Base-by-base conservation (phyloP, 2,329 filamentous ascomycete genomes). In the Colletotrichum agaves region DNA sequence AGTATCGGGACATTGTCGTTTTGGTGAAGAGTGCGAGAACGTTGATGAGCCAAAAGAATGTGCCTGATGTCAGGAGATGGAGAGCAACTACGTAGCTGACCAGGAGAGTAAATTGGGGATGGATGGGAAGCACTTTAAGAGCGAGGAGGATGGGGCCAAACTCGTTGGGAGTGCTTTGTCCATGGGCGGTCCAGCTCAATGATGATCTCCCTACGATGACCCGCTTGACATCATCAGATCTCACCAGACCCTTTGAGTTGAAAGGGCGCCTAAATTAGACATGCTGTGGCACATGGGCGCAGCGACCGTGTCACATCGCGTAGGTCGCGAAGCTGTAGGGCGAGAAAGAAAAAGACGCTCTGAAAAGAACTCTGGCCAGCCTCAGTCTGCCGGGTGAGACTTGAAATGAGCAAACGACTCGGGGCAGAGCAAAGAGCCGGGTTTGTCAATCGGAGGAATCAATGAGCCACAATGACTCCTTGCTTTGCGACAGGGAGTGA, bases 1-100 rank as follows among this genome's bases (percentile, higher is more conserved):
- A 13, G 59, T 37, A 63, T 35, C 63, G 59, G 23, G 35, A 7
- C 59, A 66, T 66, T 17, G 13, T 17, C 35, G 3, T 11, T 4
- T 49, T 37, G 23, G 15, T 15, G 0, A 39, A 5, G 3, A 31
- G 13, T 31, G 13, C 0, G 46, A 4, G 11, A 49, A 11, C 27
- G 37, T 41, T 12, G 17, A 3, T 44, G 17, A 44, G 41, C 6
- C 6, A 15, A 44, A 44, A 31, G 43, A 39, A 31, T 19, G 31
- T 21, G 13, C 15, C 8, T 2, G 37, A 43, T 27, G 17, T 7
- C 27, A 33, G 6, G n/a, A 11, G 6, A 33, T 27, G 6, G 15
- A 23, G 31, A 15, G 19, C 7, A 43, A 59, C 11, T 15, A 47
- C 47, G 43, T 39, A 43, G 43, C 21, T 39, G 33, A 37, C 35